Percentiles rank a stretch among this genome's conserved stretches.
Evolutionary conservation across 306 rosid species (phyloP).

Genomic region (Lithocarpus polystachyus): DNA sequence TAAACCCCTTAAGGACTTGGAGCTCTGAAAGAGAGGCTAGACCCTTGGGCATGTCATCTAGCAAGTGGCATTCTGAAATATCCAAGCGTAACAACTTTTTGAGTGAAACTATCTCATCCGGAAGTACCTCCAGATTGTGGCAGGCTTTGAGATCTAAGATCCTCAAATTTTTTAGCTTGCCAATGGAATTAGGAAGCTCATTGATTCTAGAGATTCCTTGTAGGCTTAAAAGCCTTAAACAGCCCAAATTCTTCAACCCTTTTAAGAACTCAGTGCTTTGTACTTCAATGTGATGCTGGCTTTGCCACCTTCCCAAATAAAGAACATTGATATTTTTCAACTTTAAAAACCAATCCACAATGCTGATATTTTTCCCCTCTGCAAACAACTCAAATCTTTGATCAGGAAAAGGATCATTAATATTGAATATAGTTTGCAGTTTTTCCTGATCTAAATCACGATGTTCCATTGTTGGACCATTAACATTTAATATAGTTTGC

Average conservation of each 20-base stretch:
- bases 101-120: constrained; percentile 1
- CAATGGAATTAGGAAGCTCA: constrained; percentile 2
- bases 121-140: constrained; percentile 30
- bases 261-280: background rate
- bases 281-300: constrained; percentile 25
- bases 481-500: constrained; percentile 25
- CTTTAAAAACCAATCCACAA: constrained; percentile 14
- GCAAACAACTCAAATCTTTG: background rate
- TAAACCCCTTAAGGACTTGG: constrained; percentile 26
- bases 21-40: constrained; percentile 2
- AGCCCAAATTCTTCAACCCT: constrained; percentile 6
- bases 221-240: constrained; percentile 26
- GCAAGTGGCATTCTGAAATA: constrained; percentile 31
- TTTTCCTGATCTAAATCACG: background rate
- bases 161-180: background rate
- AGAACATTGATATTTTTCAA: constrained; percentile 13
- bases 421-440: constrained; percentile 24
- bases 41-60: constrained; percentile 29
- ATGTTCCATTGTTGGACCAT: background rate
- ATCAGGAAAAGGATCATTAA: constrained; percentile 28
- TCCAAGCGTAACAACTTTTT: constrained; percentile 29
- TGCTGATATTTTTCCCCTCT: too few species aligned
- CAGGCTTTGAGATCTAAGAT: constrained; percentile 37
- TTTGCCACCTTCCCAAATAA: constrained; percentile 25
- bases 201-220: constrained; percentile 26